Percentiles rank a stretch among this genome's conserved stretches.
Evolutionary conservation across 2,329 filamentous ascomycete genomes (phyloP).

Genomic region (Zalaria sp.): DNA sequence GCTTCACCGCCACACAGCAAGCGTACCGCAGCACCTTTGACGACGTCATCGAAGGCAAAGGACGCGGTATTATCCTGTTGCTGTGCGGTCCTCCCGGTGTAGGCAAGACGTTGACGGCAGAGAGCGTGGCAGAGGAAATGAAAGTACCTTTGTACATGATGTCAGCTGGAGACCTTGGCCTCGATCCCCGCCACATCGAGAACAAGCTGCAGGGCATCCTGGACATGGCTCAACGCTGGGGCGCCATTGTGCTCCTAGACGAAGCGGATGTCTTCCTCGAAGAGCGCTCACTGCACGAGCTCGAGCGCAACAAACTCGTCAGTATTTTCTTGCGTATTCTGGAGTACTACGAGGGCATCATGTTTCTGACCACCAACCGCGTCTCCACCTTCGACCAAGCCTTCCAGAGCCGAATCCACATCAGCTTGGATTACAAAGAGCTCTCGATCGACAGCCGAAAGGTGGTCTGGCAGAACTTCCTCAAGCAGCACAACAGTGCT

Average conservation of each 20-base stretch:
- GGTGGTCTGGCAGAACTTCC: slow-evolving; percentile 32
- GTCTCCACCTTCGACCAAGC: slow-evolving; percentile 29
- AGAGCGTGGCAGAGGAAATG: slow-evolving; percentile 37
- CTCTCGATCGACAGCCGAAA: slow-evolving; percentile 21
- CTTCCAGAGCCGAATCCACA: slow-evolving; percentile 32
- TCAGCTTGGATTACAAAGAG: slow-evolving; percentile 27
- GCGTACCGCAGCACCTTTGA: slow-evolving; percentile 27
- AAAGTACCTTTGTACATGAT: slow-evolving; percentile 36
- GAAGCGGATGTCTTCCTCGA: slow-evolving; percentile 33
- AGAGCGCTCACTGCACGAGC: slow-evolving; percentile 23
- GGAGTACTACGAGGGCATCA: slow-evolving; percentile 26
- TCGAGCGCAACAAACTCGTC: slow-evolving; percentile 32
- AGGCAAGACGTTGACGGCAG: slow-evolving; percentile 39
- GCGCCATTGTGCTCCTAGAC: slow-evolving; percentile 37
- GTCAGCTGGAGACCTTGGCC: slow-evolving; percentile 35
- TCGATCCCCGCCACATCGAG: slow-evolving; percentile 28
- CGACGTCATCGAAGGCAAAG: slow-evolving; percentile 39
- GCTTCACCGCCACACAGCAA: slow-evolving; percentile 30
- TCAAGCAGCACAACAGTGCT: slow-evolving; percentile 15
- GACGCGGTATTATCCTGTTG: slow-evolving; percentile 36
- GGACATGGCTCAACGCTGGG: slow-evolving; percentile 36
- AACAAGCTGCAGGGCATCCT: slow-evolving; percentile 29
- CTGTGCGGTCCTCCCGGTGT: slow-evolving; percentile 38
- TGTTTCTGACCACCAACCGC: slow-evolving; percentile 33
- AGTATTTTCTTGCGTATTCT: slow-evolving; percentile 25